phyloP scores from a whole-genome alignment of 345 rosid genomes.

The Linum tenue region DNA sequence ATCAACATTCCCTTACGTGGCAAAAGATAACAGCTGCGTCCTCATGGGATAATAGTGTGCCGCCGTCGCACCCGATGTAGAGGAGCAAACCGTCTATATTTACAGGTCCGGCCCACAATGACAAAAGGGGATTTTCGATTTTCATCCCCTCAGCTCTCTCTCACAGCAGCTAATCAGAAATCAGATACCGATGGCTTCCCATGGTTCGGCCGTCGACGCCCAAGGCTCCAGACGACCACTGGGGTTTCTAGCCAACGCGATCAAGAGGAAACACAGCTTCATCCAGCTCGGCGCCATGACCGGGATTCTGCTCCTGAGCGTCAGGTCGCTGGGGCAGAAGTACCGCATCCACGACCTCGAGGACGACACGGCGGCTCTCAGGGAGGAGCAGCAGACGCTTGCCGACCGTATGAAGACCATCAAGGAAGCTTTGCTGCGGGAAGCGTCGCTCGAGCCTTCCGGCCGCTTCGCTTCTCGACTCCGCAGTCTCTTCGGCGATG shows the following conservation, averaged over 20 bases:
- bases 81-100: too few relatives aligned
- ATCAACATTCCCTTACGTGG: too few relatives aligned
- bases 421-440: conserved; percentile 49
- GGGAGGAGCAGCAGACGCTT: conserved; percentile 47
- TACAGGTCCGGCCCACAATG: too few relatives aligned
- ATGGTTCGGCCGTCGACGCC: conserved; percentile 1
- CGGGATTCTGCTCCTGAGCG: conserved; percentile 67
- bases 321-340: conserved; percentile 80
- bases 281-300: conserved; percentile 69
- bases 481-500: conserved; percentile 51
- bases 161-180: not conserved
- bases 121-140: too few relatives aligned
- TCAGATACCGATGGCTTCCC: not conserved
- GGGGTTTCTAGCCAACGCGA: conserved; percentile 45
- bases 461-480: conserved; percentile 72
- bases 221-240: conserved; percentile 18
- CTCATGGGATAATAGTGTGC: too few relatives aligned
- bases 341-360: conserved; percentile 62
- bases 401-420: conserved; percentile 47
- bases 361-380: conserved; percentile 57
- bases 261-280: conserved; percentile 52
- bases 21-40: too few relatives aligned
- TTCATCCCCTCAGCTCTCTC: not conserved
- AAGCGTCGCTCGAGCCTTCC: conserved; percentile 70
- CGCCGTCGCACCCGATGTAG: too few relatives aligned